Percentiles rank a stretch among this genome's conserved stretches.
Evolutionary conservation across 1,139 yeast genomes (phyloP).

Genomic region (Geotrichum citri-aurantii): DNA sequence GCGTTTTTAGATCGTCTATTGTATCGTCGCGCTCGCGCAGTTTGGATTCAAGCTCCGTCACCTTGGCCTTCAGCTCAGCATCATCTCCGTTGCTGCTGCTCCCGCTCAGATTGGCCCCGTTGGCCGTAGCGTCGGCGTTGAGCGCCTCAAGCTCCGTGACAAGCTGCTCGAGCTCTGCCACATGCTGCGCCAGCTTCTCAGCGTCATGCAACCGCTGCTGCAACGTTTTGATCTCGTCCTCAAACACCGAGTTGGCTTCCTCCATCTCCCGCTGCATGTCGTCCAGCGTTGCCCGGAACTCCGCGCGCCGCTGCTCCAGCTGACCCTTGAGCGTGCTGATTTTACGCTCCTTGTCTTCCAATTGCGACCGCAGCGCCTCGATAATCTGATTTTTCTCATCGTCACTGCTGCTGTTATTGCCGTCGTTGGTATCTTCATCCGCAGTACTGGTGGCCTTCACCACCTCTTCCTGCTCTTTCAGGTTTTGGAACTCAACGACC

Average conservation of each 20-base stretch:
- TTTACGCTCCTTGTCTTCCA: slow-evolving; percentile 25
- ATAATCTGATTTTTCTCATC: slow-evolving; percentile 8
- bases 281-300: slow-evolving; percentile 32
- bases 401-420: not conserved
- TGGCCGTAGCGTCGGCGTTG: slow-evolving; percentile 14
- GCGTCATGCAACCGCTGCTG: slow-evolving; percentile 27
- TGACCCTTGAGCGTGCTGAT: slow-evolving; percentile 27
- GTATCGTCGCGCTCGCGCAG: slow-evolving; percentile 32
- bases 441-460: not conserved
- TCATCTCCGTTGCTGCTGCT: not conserved
- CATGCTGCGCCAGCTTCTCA: slow-evolving; percentile 21
- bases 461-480: slow-evolving; percentile 13
- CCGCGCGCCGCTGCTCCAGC: slow-evolving; percentile 32
- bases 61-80: slow-evolving; percentile 23
- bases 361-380: slow-evolving; percentile 7
- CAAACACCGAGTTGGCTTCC: slow-evolving; percentile 28
- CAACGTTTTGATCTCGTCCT: slow-evolving; percentile 27
- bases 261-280: slow-evolving; percentile 30
- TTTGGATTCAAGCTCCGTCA: slow-evolving; percentile 35
- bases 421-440: not conserved
- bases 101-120: too few relatives aligned
- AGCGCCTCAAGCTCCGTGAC: slow-evolving; percentile 24
- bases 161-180: slow-evolving; percentile 26
- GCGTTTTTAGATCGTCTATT: slow-evolving; percentile 28
- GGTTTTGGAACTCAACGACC: slow-evolving; percentile 30